phyloP scores from a whole-genome alignment of 73 alveolate species.

The Blepharisma stoltei region DNA sequence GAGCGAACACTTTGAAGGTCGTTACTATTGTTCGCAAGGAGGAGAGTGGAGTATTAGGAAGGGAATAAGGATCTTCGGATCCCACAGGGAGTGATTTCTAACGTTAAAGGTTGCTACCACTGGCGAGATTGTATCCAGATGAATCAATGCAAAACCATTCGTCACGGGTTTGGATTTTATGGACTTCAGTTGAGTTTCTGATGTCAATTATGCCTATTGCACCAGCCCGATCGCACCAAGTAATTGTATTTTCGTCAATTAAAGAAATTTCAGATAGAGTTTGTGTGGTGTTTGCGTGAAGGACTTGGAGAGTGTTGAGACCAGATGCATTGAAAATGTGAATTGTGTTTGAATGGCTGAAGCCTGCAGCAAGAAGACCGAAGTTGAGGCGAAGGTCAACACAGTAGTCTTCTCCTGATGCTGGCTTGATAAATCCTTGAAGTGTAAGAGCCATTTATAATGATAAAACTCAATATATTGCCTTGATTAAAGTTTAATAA shows the following conservation, averaged over 20 bases:
- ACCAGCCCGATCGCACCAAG: conserved; percentile 9
- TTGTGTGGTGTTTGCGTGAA: not conserved
- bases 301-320: not conserved
- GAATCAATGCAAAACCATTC: conserved; percentile 12
- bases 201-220: conserved; percentile 1
- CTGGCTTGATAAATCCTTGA: not conserved
- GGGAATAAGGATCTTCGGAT: too few species aligned
- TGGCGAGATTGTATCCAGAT: not conserved
- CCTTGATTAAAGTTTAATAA: too few species aligned
- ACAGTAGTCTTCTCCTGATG: conserved; percentile 22
- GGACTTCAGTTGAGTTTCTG: not conserved
- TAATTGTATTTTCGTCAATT: not conserved
- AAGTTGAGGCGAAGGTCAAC: conserved; percentile 5
- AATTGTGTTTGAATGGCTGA: conserved; percentile 8
- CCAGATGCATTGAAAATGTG: too few species aligned
- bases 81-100: too few species aligned
- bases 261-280: conserved; percentile 4
- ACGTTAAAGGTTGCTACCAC: not conserved
- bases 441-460: too few species aligned
- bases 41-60: too few species aligned
- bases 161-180: not conserved
- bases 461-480: too few species aligned
- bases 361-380: not conserved
- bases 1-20: too few species aligned
- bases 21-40: too few species aligned